Percentiles rank a stretch among this genome's conserved stretches.
Conservation (phyloP, 2,329 filamentous ascomycete species). For the Calonectria pteridis region DNA sequence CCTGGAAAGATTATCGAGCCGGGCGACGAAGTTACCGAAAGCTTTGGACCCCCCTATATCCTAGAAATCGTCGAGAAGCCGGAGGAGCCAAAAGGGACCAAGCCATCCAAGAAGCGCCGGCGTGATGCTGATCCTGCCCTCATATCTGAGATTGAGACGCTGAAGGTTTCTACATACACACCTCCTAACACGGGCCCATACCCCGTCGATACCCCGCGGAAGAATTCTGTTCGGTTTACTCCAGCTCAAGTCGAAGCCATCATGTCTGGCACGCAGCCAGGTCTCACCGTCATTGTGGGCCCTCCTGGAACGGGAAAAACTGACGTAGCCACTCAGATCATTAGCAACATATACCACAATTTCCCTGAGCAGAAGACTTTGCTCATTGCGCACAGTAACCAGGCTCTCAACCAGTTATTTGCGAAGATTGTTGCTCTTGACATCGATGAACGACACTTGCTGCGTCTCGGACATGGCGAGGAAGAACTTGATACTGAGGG, state of each 20-base stretch:
- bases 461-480: conserved; percentile 94
- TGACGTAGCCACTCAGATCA: conserved; percentile 98
- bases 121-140: conserved; percentile 79
- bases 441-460: conserved; percentile 93
- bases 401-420: conserved; percentile 96
- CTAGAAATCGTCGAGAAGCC: conserved; percentile 74
- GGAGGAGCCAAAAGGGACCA: conserved; percentile 62
- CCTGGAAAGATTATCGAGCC: conserved; percentile 90
- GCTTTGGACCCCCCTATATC: conserved; percentile 90
- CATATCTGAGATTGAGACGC: conserved; percentile 71
- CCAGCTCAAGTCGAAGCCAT: conserved; percentile 93
- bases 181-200: conserved; percentile 92
- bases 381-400: conserved; percentile 96
- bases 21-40: conserved; percentile 75
- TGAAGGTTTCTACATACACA: conserved; percentile 91
- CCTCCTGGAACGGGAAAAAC: conserved; percentile 98
- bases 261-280: conserved; percentile 92
- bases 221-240: conserved; percentile 90
- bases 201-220: conserved; percentile 82
- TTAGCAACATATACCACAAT: conserved; percentile 99
- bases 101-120: conserved; percentile 87
- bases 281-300: conserved; percentile 92
- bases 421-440: conserved; percentile 97
- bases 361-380: conserved; percentile 93
- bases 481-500: conserved; percentile 89